phyloP scores from a whole-genome alignment of 805 yeast species.

The Hemisphaericaspora nanyangensis region DNA sequence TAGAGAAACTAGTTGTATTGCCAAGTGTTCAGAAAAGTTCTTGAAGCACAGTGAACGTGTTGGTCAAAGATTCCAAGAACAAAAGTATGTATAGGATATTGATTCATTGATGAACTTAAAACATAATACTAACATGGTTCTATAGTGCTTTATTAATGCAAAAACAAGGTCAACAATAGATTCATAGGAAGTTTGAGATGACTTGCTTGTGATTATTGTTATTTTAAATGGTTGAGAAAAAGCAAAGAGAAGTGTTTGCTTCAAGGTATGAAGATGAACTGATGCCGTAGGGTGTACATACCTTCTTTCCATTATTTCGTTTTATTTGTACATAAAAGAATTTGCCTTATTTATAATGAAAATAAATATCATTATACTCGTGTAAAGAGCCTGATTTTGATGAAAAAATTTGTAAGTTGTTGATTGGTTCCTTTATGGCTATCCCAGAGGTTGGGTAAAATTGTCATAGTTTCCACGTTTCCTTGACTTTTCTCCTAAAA shows the following conservation, averaged over 20 bases:
- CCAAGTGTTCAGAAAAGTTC: slow-evolving; percentile 95
- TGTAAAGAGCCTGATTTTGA: too few species aligned
- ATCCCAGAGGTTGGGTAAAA: too few species aligned
- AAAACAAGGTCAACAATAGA: slow-evolving; percentile 25
- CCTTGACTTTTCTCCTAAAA: too few species aligned
- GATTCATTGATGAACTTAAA: too few species aligned
- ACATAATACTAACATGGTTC: slow-evolving; percentile 1
- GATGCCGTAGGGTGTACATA: background rate
- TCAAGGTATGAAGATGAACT: background rate
- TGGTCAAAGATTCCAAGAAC: slow-evolving; percentile 98
- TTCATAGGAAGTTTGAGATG: background rate
- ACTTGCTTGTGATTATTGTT: too few species aligned
- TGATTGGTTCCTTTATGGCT: too few species aligned
- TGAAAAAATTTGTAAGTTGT: too few species aligned
- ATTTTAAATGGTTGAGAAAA: too few species aligned
- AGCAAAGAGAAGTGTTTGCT: too few species aligned
- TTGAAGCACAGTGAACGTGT: slow-evolving; percentile 97
- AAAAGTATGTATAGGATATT: slow-evolving; percentile 48
- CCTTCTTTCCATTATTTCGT: background rate
- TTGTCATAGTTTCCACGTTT: too few species aligned
- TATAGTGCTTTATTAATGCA: slow-evolving; percentile 65
- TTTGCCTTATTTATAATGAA: too few species aligned
- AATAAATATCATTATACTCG: too few species aligned
- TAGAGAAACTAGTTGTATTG: slow-evolving; percentile 82
- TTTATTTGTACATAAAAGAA: background rate